These are phyloP conservation scores for Dinochytrium kinnereticum DNA, from an alignment of 371 early-diverging fungal species.

Conservation along the genomic window DNA sequence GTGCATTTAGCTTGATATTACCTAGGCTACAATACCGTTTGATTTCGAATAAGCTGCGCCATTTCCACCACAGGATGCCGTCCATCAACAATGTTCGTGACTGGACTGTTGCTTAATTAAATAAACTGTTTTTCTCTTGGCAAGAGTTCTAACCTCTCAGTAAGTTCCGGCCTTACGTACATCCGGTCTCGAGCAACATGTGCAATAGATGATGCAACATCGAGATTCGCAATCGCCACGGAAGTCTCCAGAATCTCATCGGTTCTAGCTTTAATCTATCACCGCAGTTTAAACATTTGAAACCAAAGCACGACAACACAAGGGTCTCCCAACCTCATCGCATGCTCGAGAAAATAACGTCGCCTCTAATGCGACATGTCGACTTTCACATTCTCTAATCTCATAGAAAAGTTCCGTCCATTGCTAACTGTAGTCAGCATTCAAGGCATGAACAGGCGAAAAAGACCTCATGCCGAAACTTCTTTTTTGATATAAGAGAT, in stretches of 20 bases:
- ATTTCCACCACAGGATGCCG: conserved; percentile 91
- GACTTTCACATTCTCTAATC: background rate
- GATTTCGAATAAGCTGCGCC: conserved; percentile 14
- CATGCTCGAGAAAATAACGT: conserved; percentile 20
- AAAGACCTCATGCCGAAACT: conserved; percentile 24
- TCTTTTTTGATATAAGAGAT: conserved; percentile 7
- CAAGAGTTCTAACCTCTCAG: background rate
- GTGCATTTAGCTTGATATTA: conserved; percentile 34
- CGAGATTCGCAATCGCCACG: conserved; percentile 68
- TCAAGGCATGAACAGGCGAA: background rate
- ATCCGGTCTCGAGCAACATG: conserved; percentile 56
- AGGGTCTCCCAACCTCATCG: conserved; percentile 26
- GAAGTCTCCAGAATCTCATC: conserved; percentile 30
- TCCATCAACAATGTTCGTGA: conserved; percentile 54
- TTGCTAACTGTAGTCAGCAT: conserved; percentile 23
- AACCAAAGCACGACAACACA: too few relatives aligned
- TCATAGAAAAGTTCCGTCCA: conserved; percentile 36
- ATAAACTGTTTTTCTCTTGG: too few relatives aligned
- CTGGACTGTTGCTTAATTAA: background rate
- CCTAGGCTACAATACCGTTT: background rate
- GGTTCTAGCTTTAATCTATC: conserved; percentile 31
- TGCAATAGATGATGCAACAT: conserved; percentile 69
- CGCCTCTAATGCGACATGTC: conserved; percentile 19
- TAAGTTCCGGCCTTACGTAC: conserved; percentile 66
- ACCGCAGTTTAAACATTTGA: background rate